Evolutionary conservation across 352 stramenopile species (phyloP).

Genomic region (Phytophthora cactorum): DNA sequence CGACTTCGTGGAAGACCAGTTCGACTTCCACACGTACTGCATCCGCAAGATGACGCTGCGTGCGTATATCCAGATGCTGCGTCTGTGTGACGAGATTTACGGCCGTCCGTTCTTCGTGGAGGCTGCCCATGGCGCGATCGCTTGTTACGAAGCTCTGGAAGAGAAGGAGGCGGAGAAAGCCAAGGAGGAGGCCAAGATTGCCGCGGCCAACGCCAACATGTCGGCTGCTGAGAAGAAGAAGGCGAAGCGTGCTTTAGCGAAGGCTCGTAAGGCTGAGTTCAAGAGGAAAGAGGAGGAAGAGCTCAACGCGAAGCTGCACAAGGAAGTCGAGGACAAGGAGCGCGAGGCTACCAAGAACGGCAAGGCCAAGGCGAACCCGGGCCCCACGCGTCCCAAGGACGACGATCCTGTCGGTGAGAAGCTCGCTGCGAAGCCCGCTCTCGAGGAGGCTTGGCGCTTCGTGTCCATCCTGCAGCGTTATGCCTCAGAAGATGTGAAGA

Average conservation of each 20-base stretch:
- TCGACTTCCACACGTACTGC: constrained; percentile 99
- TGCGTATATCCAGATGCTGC: constrained; percentile 95
- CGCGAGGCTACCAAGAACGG: constrained; percentile 66
- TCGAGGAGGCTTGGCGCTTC: constrained; percentile 84
- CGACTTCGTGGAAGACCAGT: constrained; percentile 98
- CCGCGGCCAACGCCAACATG: constrained; percentile 79
- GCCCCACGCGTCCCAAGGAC: constrained; percentile 57
- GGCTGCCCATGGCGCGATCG: constrained; percentile 90
- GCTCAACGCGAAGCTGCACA: constrained; percentile 74
- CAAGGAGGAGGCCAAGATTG: constrained; percentile 34
- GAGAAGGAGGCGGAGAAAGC: constrained; percentile 65
- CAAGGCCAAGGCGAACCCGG: constrained; percentile 75
- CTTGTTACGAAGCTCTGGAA: constrained; percentile 89
- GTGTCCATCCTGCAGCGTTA: constrained; percentile 76
- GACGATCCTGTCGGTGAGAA: constrained; percentile 77
- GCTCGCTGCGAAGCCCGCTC: constrained; percentile 64
- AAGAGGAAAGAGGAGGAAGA: constrained; percentile 84
- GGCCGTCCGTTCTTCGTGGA: constrained; percentile 89
- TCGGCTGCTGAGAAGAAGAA: constrained; percentile 95
- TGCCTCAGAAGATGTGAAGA: constrained; percentile 59
- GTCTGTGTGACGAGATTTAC: constrained; percentile 94
- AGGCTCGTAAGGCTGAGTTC: constrained; percentile 91
- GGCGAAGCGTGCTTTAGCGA: constrained; percentile 88
- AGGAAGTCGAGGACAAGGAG: constrained; percentile 82
- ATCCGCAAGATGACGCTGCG: constrained; percentile 98